Percentiles rank a stretch among this genome's conserved stretches.
These are phyloP conservation scores for Gleditsia sinensis DNA, from an alignment of 306 rosid genomes.

Conservation along the genomic window DNA sequence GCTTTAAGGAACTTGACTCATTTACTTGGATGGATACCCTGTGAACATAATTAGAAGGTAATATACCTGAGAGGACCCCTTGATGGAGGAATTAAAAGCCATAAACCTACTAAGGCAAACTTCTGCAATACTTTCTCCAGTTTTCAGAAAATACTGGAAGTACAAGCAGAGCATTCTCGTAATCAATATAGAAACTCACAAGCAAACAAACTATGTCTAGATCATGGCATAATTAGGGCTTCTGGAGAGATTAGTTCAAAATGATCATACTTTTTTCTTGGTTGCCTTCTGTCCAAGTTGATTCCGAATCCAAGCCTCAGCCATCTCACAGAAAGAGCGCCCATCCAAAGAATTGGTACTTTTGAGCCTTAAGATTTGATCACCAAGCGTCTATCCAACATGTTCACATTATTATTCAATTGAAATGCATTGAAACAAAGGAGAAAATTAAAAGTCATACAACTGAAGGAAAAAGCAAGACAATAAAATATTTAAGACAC, in stretches of 20 bases:
- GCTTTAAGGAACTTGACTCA: not conserved
- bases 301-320: conserved; percentile 79
- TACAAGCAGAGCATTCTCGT: conserved; percentile 13
- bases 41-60: not conserved
- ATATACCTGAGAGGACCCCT: conserved; percentile 80
- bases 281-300: conserved; percentile 60
- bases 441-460: not conserved
- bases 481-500: not conserved
- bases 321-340: conserved; percentile 66
- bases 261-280: conserved; percentile 58
- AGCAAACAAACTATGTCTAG: conserved; percentile 3
- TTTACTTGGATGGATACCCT: not conserved
- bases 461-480: not conserved
- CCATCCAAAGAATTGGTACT: not conserved
- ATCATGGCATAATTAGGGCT: conserved; percentile 8
- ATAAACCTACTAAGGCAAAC: conserved; percentile 82
- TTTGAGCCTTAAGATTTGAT: not conserved
- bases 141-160: conserved; percentile 76
- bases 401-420: conserved; percentile 13
- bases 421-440: conserved; percentile 4
- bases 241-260: conserved; percentile 19
- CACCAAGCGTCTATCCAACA: conserved; percentile 9
- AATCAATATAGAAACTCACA: conserved; percentile 18
- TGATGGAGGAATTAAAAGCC: conserved; percentile 75
- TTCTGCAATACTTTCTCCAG: conserved; percentile 63